These are phyloP conservation scores for Krasilnikovozyma curviuscula DNA, from an alignment of 768 basidiomycete genomes.

Conservation along the genomic window DNA sequence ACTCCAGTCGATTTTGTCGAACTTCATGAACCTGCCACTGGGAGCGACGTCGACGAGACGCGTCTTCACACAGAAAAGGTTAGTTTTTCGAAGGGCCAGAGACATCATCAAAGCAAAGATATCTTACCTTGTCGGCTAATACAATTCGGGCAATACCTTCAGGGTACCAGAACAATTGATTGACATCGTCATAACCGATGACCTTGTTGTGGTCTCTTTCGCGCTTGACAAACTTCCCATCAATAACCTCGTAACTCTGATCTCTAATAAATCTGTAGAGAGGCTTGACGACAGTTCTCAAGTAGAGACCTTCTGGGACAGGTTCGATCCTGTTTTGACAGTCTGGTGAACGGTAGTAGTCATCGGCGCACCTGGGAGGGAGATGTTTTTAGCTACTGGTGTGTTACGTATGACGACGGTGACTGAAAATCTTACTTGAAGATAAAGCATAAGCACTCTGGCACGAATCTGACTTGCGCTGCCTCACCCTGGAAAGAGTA, in stretches of 20 bases:
- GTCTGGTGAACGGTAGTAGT: conserved; percentile 97
- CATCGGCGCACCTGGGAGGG: conserved; percentile 96
- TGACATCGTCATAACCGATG: conserved; percentile 97
- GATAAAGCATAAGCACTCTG: conserved; percentile 95
- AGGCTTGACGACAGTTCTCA: conserved; percentile 75
- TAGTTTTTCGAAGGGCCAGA: too few species aligned
- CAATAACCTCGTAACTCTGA: conserved; percentile 89
- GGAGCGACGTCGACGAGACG: conserved; percentile 80
- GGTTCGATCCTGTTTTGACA: conserved; percentile 83
- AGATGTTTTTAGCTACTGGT: too few species aligned
- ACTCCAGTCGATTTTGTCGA: conserved; percentile 92
- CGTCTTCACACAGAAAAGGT: conserved; percentile 34
- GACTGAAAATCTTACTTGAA: too few species aligned
- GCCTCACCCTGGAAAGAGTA: too few species aligned
- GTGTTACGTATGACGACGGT: too few species aligned
- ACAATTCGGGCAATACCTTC: conserved; percentile 89
- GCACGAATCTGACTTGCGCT: conserved; percentile 87
- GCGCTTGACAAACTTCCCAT: conserved; percentile 80
- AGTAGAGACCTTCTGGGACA: conserved; percentile 86
- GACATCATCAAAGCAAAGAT: too few species aligned
- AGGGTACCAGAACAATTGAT: conserved; percentile 98
- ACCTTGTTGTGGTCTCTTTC: conserved; percentile 85
- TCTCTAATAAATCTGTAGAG: conserved; percentile 91
- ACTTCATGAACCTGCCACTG: conserved; percentile 85
- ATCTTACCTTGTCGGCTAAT: conserved; percentile 59